phyloP scores from a whole-genome alignment of 805 yeast species.

The Yamadazyma tumulicola region DNA sequence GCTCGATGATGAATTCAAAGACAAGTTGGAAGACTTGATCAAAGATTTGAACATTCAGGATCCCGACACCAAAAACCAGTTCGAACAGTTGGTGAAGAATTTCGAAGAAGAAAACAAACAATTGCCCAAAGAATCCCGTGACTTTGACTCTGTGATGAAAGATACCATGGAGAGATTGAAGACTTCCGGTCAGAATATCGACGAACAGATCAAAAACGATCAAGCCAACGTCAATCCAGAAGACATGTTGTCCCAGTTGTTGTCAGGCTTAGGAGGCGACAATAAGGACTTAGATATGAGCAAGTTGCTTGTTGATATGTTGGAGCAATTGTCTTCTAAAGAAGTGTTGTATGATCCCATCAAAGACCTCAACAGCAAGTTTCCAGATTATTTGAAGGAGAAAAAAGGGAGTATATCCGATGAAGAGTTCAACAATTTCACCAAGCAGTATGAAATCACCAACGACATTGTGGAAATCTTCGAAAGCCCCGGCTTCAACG shows the following conservation, averaged over 20 bases:
- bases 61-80: conserved; percentile 50
- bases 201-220: conserved; percentile 51
- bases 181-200: conserved; percentile 69
- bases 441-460: conserved; percentile 60
- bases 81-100: conserved; percentile 46
- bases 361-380: conserved; percentile 71
- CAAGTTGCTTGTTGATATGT: conserved; percentile 64
- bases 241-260: conserved; percentile 63
- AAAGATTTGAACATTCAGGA: conserved; percentile 47
- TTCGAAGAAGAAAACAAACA: conserved; percentile 35
- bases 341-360: conserved; percentile 86
- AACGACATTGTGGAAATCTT: conserved; percentile 59
- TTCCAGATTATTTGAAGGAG: conserved; percentile 64
- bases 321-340: conserved; percentile 79
- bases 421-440: conserved; percentile 52
- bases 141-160: conserved; percentile 72
- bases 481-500: conserved; percentile 62
- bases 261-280: conserved; percentile 44
- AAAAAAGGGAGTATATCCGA: conserved; percentile 42
- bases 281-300: conserved; percentile 56
- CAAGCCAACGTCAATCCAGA: conserved; percentile 34
- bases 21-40: conserved; percentile 40
- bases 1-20: conserved; percentile 30
- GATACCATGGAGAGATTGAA: conserved; percentile 78
- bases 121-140: conserved; percentile 28